Evolutionary conservation across 2,329 filamentous ascomycete genomes (phyloP), one percentile per base, ranked within the genome.

Genomic region (Hypoxylon sp.): DNA sequence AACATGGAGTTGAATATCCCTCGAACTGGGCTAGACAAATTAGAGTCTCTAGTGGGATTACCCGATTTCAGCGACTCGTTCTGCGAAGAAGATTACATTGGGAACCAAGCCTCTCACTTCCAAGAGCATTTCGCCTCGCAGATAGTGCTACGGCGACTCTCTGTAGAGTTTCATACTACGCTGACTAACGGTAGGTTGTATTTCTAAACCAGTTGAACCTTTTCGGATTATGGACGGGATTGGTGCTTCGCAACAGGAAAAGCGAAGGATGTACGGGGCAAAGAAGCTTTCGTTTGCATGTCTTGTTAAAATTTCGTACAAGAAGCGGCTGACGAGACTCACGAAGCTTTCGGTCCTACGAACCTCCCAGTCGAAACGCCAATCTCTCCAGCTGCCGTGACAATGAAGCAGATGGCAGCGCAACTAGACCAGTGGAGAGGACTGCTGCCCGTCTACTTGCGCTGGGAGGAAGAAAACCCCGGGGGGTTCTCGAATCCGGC

Each of bases 91-190:
- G 83, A 85, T 67, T 80, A 82, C 61, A 71, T 81, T 11, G 79
- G 77, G 19, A 84, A 86, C 65, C 82, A 86, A 65, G 75, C 79
- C 8, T 83, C 84, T 1, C 82, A 87, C 63, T 87, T 85, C 61
- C 83, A 87, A 65, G 84, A 87, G 63, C 82, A 89, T 69, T 89
- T 88, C 73, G 81, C 85, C 2, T 87, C 87, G 0, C 86, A 89
- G 71, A 84, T 90, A 47, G 84, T 86, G 9, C 78, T 90, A 16
- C 80, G 84, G 19, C 79, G 84, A 23, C 76, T 89, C 2, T 84
- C 85, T 37, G 80, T 82, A 0, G 81, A 83, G 21, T 84, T 88
- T 16, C 83, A 89, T 72, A 78, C 78, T 45, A 79, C 80, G 2
- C 80, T 89, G 27, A 83, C 79, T 62, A 82, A 84, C 67, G 80